These are phyloP conservation scores for Aspergillus sp. DNA, from an alignment of 2,329 filamentous ascomycete species.

Conservation along the genomic window DNA sequence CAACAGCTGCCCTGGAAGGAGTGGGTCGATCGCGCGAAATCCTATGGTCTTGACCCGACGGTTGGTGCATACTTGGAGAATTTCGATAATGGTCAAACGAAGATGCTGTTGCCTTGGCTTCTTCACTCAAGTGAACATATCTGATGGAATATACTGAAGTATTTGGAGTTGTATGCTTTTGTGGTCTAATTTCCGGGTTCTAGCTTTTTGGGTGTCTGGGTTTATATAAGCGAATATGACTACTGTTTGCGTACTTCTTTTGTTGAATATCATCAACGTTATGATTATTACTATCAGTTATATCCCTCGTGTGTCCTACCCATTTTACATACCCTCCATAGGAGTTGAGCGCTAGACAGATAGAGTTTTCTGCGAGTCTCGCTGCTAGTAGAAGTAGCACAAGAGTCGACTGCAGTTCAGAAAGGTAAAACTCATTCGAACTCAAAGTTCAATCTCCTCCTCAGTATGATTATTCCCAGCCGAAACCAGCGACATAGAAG, in stretches of 20 bases:
- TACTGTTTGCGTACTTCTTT: too few species aligned
- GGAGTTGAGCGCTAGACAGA: too few species aligned
- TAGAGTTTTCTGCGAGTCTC: too few species aligned
- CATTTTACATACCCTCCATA: too few species aligned
- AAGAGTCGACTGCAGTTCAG: too few species aligned
- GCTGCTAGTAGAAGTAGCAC: conserved; percentile 23
- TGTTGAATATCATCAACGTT: too few species aligned
- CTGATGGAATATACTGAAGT: too few species aligned
- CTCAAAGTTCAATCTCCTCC: conserved; percentile 44
- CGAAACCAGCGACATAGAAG: conserved; percentile 43
- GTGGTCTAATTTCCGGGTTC: too few species aligned
- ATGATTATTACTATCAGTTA: too few species aligned
- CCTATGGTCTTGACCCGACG: not conserved
- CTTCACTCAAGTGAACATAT: not conserved
- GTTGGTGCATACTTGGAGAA: not conserved
- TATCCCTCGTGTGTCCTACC: too few species aligned
- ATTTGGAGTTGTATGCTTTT: not conserved
- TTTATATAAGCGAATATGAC: too few species aligned
- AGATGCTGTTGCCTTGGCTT: not conserved
- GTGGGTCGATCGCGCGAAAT: not conserved
- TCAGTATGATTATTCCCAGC: conserved; percentile 43
- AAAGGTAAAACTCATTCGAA: not conserved
- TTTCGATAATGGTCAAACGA: not conserved
- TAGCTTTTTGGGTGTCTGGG: too few species aligned
- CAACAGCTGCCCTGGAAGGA: not conserved